Evolutionary conservation across 2,329 filamentous ascomycete species (phyloP).

Genomic region (Hymenoscyphus occultus): DNA sequence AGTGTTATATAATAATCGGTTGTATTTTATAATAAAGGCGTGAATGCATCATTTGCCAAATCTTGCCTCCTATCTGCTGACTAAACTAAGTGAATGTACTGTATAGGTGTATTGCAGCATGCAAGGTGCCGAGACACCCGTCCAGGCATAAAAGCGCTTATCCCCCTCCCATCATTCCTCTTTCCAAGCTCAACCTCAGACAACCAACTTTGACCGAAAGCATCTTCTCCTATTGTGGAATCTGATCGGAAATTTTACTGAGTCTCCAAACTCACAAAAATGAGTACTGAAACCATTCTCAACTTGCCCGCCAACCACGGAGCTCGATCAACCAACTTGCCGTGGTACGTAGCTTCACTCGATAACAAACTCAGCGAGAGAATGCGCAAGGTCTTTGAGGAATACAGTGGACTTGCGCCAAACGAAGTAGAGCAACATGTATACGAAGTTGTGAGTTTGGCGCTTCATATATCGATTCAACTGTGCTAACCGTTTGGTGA

Average conservation of each 20-base stretch:
- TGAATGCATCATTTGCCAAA: no score
- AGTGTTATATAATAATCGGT: no score
- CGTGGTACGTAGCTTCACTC: slow-evolving; percentile 1
- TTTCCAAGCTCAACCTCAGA: no score
- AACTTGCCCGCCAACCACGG: neutral
- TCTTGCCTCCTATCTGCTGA: no score
- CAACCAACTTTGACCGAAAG: no score
- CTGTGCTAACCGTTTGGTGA: neutral
- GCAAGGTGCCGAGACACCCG: no score
- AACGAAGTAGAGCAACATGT: neutral
- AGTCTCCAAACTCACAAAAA: neutral
- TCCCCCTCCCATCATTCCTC: no score
- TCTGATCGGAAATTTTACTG: no score
- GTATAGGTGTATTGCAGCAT: no score
- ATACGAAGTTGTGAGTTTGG: neutral
- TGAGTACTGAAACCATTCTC: neutral
- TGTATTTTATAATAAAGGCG: slow-evolving; percentile 20
- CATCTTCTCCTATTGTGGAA: no score
- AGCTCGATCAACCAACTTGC: neutral
- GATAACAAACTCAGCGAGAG: neutral
- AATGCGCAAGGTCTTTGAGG: neutral
- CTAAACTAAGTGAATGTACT: no score
- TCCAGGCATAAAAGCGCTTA: no score
- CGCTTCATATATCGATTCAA: neutral
- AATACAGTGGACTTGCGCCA: neutral